Evolutionary conservation across 2,329 filamentous ascomycete genomes (phyloP).

Genomic region (Exophiala xenobiotica): DNA sequence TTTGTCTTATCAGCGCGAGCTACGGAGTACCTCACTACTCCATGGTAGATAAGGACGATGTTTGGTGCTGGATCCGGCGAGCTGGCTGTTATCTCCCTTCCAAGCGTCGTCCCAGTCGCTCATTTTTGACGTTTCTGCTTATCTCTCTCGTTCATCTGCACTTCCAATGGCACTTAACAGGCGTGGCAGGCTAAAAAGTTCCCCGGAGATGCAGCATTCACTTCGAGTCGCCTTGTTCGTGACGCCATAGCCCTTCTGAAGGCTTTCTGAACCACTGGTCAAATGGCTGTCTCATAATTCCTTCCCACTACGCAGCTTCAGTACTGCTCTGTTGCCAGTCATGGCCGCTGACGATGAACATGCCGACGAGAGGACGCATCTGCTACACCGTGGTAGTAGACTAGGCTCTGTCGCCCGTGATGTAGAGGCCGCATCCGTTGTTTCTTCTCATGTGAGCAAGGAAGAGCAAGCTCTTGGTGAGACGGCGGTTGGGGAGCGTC

Average conservation of each 20-base stretch:
- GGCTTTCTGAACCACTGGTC: neutral
- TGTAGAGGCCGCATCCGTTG: conserved; percentile 45
- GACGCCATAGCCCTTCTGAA: neutral
- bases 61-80: no score
- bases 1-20: no score
- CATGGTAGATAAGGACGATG: no score
- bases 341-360: conserved; percentile 24
- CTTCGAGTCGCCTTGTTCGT: neutral
- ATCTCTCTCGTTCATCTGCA: no score
- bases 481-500: conserved; percentile 53
- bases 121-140: no score
- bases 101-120: no score
- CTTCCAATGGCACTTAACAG: no score
- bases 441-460: conserved; percentile 45
- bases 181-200: no score
- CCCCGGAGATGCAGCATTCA: conserved; percentile 17
- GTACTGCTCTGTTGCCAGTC: neutral
- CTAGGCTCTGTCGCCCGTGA: no score
- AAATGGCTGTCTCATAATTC: neutral
- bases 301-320: conserved; percentile 1
- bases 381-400: conserved; percentile 28
- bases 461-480: conserved; percentile 49
- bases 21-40: no score
- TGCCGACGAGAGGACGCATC: conserved; percentile 16
- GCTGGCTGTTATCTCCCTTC: no score